Conservation (phyloP, 2,329 filamentous ascomycete species). For the Shiraia sp. region DNA sequence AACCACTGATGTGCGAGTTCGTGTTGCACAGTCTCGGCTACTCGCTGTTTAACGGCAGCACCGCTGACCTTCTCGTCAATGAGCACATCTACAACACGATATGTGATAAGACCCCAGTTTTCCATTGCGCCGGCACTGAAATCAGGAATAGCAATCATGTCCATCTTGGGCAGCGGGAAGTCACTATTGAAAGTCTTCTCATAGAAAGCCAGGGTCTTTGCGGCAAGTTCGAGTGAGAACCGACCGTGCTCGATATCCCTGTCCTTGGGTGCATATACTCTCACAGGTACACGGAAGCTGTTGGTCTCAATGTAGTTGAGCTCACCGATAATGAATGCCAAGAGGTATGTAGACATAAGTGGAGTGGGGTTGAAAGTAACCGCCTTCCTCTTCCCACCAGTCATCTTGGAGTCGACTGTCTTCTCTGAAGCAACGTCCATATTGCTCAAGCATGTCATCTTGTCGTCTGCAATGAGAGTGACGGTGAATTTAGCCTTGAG, state of each 20-base stretch:
- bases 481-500: conserved; percentile 92
- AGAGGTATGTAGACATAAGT: conserved; percentile 92
- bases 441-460: conserved; percentile 90
- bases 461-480: conserved; percentile 86
- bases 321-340: conserved; percentile 92
- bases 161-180: conserved; percentile 91
- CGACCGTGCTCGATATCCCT: conserved; percentile 87
- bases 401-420: conserved; percentile 67
- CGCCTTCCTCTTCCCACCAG: conserved; percentile 71
- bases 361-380: conserved; percentile 93
- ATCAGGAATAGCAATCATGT: conserved; percentile 94
- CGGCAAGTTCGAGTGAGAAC: conserved; percentile 88
- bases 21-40: conserved; percentile 95
- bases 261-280: conserved; percentile 91
- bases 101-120: conserved; percentile 96
- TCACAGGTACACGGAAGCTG: conserved; percentile 85
- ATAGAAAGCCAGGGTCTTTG: conserved; percentile 89
- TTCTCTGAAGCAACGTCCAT: conserved; percentile 89
- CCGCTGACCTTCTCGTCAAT: conserved; percentile 91
- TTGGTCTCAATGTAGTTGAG: conserved; percentile 93
- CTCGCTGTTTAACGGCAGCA: conserved; percentile 85
- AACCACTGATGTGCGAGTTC: conserved; percentile 99
- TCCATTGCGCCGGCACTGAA: conserved; percentile 97
- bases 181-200: conserved; percentile 89
- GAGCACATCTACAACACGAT: conserved; percentile 87